phyloP scores from a whole-genome alignment of 2,329 filamentous ascomycete species.

The Arthrobotrys conoides region DNA sequence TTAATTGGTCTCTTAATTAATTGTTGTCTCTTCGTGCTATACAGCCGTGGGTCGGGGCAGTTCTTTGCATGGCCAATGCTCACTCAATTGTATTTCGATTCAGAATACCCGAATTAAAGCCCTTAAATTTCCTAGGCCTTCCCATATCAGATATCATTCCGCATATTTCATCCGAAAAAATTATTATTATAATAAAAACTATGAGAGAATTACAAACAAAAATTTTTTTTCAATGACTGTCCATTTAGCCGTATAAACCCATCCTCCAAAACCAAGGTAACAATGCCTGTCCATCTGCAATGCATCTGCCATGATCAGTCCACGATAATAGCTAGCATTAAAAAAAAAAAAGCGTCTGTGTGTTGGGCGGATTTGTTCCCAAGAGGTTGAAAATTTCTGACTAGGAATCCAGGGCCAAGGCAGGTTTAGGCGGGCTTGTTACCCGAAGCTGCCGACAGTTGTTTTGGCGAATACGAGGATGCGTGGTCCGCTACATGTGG shows the following conservation, averaged over 20 bases:
- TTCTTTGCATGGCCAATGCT: not conserved
- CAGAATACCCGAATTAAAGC: not conserved
- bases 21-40: not conserved
- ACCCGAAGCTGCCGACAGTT: constrained; percentile 46
- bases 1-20: not conserved
- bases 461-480: constrained; percentile 48
- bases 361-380: constrained; percentile 28
- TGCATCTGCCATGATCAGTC: not conserved
- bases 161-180: constrained; percentile 16
- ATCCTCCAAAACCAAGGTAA: constrained; percentile 18
- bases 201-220: not conserved
- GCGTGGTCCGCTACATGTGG: not conserved
- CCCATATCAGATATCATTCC: too few species aligned
- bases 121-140: too few species aligned
- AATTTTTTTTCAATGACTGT: not conserved
- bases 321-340: constrained; percentile 13
- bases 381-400: constrained; percentile 33
- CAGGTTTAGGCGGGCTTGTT: constrained; percentile 32
- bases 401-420: not conserved
- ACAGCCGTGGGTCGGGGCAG: not conserved
- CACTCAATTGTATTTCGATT: too few species aligned
- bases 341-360: too few species aligned
- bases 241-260: constrained; percentile 8
- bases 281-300: not conserved
- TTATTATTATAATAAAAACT: not conserved